These are phyloP conservation scores for Nitzschia sp. DNA, from an alignment of 108 stramenopile genomes.

Conservation along the genomic window DNA sequence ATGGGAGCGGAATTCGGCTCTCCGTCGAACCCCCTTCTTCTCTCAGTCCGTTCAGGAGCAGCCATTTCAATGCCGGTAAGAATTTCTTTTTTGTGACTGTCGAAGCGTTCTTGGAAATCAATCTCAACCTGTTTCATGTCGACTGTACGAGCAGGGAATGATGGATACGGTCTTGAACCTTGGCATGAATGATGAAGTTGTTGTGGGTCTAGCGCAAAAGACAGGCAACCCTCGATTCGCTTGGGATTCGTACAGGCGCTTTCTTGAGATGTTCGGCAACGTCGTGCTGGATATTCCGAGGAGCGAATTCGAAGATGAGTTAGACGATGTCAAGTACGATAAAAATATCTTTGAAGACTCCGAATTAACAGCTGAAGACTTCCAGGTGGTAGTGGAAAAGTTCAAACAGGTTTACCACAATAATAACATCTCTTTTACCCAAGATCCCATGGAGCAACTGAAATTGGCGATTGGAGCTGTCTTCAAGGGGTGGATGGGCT, in stretches of 20 bases:
- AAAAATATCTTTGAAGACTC: slow-evolving; percentile 57
- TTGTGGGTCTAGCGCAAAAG: slow-evolving; percentile 68
- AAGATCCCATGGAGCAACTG: slow-evolving; percentile 72
- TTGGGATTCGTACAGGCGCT: slow-evolving; percentile 78
- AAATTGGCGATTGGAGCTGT: slow-evolving; percentile 65
- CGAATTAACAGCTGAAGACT: slow-evolving; percentile 59
- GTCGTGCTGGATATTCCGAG: slow-evolving; percentile 73
- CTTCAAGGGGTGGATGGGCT: slow-evolving; percentile 82
- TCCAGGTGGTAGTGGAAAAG: slow-evolving; percentile 49
- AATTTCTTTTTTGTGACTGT: too few relatives aligned
- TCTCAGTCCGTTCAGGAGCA: slow-evolving; percentile 66
- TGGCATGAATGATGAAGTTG: slow-evolving; percentile 82
- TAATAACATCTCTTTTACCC: slow-evolving; percentile 48
- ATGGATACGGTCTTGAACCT: slow-evolving; percentile 83
- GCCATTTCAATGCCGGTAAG: slow-evolving; percentile 75
- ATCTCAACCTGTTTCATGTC: slow-evolving; percentile 34
- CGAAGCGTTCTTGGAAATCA: background rate
- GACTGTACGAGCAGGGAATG: slow-evolving; percentile 24
- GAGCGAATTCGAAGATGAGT: slow-evolving; percentile 74
- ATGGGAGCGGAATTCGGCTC: slow-evolving; percentile 60
- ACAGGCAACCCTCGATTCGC: slow-evolving; percentile 77
- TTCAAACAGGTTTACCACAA: slow-evolving; percentile 72
- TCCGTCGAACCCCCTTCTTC: slow-evolving; percentile 57
- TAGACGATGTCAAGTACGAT: slow-evolving; percentile 55
- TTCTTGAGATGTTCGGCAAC: slow-evolving; percentile 89